phyloP scores from a whole-genome alignment of 805 yeast species.

The Kodamaea restingae region DNA sequence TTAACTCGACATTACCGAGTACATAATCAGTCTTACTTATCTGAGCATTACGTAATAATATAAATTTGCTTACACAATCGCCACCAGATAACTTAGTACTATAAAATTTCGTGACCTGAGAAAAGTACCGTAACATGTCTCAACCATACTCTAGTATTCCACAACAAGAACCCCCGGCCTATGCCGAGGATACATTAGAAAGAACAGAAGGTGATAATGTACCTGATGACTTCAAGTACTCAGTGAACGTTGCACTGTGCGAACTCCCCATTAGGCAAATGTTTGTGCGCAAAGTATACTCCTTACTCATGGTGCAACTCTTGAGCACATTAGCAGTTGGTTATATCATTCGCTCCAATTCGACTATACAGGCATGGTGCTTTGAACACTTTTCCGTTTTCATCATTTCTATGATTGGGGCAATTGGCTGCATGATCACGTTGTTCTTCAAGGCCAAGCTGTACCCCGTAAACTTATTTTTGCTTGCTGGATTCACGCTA shows the following conservation, averaged over 20 bases:
- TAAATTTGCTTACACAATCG: not conserved
- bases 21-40: not conserved
- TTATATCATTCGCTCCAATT: conserved; percentile 42
- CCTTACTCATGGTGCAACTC: conserved; percentile 63
- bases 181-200: not conserved
- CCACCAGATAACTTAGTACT: no score
- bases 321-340: conserved; percentile 59
- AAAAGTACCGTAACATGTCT: not conserved
- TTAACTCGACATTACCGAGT: no score
- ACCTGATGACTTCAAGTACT: conserved; percentile 80
- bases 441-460: conserved; percentile 59
- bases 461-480: conserved; percentile 62
- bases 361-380: conserved; percentile 50
- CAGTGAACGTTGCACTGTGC: conserved; percentile 73
- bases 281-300: conserved; percentile 76
- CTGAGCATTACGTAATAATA: not conserved
- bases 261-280: conserved; percentile 69
- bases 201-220: conserved; percentile 33
- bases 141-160: not conserved
- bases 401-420: conserved; percentile 51
- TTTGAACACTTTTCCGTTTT: conserved; percentile 56
- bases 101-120: conserved; percentile 1
- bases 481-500: conserved; percentile 64
- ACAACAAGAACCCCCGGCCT: not conserved
- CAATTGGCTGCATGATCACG: conserved; percentile 62